phyloP scores from a whole-genome alignment of 1,139 yeast species.

The Suhomyces guaymorum region DNA sequence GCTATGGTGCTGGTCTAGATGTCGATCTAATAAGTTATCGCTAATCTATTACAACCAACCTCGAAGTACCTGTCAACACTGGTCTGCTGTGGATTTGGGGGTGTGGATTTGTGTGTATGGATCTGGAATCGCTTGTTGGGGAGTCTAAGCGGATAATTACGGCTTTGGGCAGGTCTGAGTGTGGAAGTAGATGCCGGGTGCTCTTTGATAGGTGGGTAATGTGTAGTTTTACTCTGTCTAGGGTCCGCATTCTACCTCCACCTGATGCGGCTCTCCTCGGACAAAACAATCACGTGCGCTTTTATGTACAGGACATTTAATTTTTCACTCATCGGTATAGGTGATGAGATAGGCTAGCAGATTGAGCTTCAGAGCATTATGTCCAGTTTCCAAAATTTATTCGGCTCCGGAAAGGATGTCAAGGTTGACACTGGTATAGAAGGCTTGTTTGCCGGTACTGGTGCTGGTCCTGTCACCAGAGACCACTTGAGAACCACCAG shows the following conservation, averaged over 20 bases:
- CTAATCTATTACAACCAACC: too few relatives aligned
- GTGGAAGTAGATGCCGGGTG: too few relatives aligned
- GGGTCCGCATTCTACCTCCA: background rate
- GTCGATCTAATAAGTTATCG: too few relatives aligned
- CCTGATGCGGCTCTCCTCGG: slow-evolving; percentile 3
- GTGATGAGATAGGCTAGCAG: slow-evolving; percentile 1
- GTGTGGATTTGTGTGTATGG: too few relatives aligned
- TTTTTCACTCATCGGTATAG: background rate
- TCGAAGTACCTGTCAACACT: too few relatives aligned
- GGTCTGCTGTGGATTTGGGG: too few relatives aligned
- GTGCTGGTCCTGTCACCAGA: slow-evolving; percentile 40
- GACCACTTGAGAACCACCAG: slow-evolving; percentile 28
- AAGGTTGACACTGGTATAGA: slow-evolving; percentile 43
- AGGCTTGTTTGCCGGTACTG: slow-evolving; percentile 36
- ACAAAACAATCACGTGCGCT: background rate
- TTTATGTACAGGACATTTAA: background rate
- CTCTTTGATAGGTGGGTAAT: too few relatives aligned
- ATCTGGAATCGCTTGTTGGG: too few relatives aligned
- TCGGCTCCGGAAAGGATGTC: slow-evolving; percentile 27
- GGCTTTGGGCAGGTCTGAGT: too few relatives aligned
- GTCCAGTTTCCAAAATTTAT: slow-evolving; percentile 40
- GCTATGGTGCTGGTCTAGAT: too few relatives aligned
- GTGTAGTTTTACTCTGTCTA: too few relatives aligned
- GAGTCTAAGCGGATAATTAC: too few relatives aligned
- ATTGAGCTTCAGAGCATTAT: slow-evolving; percentile 18